Base-by-base conservation (phyloP, 345 rosid species). In the Gossypium sturtianum region DNA sequence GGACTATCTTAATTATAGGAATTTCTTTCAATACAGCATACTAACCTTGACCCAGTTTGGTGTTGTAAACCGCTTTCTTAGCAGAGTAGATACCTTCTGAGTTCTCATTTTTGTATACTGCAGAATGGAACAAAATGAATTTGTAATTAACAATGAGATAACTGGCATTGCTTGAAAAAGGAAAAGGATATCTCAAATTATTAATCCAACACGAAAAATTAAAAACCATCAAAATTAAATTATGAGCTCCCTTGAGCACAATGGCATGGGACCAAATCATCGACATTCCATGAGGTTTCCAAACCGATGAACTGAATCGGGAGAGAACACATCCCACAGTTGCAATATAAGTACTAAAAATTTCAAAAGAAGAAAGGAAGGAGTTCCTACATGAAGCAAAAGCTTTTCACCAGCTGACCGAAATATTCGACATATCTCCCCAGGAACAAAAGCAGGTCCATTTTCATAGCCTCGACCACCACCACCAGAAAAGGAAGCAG, bases 1-100 rank as follows among this genome's bases (percentile, higher is more conserved):
- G 53, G 77, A 73, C 62, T 70, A 54, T 72, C 73, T 34, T 54
- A 41, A 44, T 44, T 45, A 49, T 51, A 66, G 75, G 22, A 53
- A 51, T 34, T 20, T 69, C 65, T 64, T 51, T 44, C 62, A 67
- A 67, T 66, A 23, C 17, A 73, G 56, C 49, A 48, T 60, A 77
- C 81, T 79, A 79, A 93, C 99, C 98, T 96, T 96, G 73, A 90
- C 83, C 98, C 99, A 96, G 74, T 96, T 93, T 72, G 97, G 99
- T 76, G 99, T 88, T 25, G 88, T 90, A 80, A 96, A 91, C 81
- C 99, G 90, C 83, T 93, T 93, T 83, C 91, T 90, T 80, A 96
- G 79, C 74, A 96, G 89, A 86, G 87, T 80, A n/a, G 98, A 93
- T 80, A 91, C 84, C 84, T 87, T 88, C 82, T 87, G 93, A 48